Percentiles rank a stretch among this genome's conserved stretches.
These are phyloP conservation scores for Mucor saturninus DNA, from an alignment of 371 early-diverging fungal species.

Conservation along the genomic window DNA sequence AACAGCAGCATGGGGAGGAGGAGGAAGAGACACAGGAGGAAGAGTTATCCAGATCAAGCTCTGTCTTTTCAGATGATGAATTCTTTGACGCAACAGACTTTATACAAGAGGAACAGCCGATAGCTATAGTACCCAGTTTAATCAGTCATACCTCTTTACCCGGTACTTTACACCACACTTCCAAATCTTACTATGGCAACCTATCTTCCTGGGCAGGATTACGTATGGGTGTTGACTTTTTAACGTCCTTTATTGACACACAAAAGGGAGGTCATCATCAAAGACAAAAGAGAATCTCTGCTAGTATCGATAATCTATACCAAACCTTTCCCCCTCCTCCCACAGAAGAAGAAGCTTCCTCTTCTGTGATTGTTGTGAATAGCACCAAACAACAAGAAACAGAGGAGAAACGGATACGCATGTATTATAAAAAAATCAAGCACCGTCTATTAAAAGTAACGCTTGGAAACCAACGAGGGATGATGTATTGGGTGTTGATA, in stretches of 20 bases:
- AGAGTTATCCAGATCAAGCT: constrained; percentile 7
- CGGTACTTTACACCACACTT: not conserved
- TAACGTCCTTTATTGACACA: constrained; percentile 34
- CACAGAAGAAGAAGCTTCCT: not conserved
- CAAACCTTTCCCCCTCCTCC: not conserved
- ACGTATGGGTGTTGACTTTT: constrained; percentile 32
- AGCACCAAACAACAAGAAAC: not conserved
- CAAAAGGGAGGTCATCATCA: not conserved
- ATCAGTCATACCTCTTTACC: not conserved
- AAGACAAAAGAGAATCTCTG: not conserved
- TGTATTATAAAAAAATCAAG: not conserved
- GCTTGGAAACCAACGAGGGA: constrained; percentile 13
- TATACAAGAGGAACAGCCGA: not conserved
- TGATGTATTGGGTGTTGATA: constrained; percentile 18
- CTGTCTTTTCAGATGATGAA: constrained; percentile 15
- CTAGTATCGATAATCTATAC: not conserved
- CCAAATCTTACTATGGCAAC: constrained; percentile 1
- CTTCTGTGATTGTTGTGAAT: constrained; percentile 7
- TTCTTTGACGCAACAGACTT: constrained; percentile 39
- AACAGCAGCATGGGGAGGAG: not conserved
- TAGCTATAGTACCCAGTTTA: not conserved
- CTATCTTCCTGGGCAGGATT: constrained; percentile 28
- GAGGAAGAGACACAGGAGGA: constrained; percentile 20
- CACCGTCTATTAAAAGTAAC: constrained; percentile 11
- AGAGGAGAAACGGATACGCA: not conserved